Evolutionary conservation across 805 yeast genomes (phyloP).

Genomic region (Metschnikowia sp.): DNA sequence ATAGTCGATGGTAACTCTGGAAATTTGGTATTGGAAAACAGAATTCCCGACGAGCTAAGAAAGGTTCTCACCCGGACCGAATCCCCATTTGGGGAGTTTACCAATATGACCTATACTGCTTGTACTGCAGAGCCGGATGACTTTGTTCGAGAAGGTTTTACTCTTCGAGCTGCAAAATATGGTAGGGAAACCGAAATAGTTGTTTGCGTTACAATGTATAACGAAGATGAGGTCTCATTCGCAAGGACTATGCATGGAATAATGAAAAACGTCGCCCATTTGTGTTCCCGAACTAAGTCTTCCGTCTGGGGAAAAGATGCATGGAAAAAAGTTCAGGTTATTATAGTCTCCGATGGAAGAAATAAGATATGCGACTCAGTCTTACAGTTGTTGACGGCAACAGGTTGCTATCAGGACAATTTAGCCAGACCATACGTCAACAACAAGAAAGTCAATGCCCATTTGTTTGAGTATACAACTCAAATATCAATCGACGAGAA

Average conservation of each 20-base stretch:
- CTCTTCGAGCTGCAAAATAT: conserved; percentile 78
- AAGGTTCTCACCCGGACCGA: conserved; percentile 84
- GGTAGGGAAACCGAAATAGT: conserved; percentile 91
- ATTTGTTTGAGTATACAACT: conserved; percentile 92
- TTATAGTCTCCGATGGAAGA: conserved; percentile 93
- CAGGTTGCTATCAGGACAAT: conserved; percentile 97
- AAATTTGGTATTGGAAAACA: conserved; percentile 86
- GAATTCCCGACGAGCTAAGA: conserved; percentile 85
- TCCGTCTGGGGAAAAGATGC: conserved; percentile 94
- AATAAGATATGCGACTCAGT: conserved; percentile 82
- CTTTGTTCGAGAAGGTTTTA: conserved; percentile 75
- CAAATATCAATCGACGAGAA: conserved; percentile 91
- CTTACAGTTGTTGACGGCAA: conserved; percentile 82
- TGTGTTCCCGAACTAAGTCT: conserved; percentile 76
- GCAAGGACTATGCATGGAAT: conserved; percentile 94
- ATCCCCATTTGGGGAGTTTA: conserved; percentile 76
- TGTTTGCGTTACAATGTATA: conserved; percentile 94
- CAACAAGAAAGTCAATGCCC: conserved; percentile 88
- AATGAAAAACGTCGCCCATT: conserved; percentile 85
- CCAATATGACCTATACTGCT: conserved; percentile 96
- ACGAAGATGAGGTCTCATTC: conserved; percentile 85
- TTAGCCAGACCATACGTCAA: conserved; percentile 94
- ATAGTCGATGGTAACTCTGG: conserved; percentile 63
- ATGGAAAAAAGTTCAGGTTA: conserved; percentile 94
- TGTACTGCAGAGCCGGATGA: conserved; percentile 92